These are phyloP conservation scores for Neurospora pannonica DNA, from an alignment of 495 filamentous ascomycete species.

Conservation along the genomic window DNA sequence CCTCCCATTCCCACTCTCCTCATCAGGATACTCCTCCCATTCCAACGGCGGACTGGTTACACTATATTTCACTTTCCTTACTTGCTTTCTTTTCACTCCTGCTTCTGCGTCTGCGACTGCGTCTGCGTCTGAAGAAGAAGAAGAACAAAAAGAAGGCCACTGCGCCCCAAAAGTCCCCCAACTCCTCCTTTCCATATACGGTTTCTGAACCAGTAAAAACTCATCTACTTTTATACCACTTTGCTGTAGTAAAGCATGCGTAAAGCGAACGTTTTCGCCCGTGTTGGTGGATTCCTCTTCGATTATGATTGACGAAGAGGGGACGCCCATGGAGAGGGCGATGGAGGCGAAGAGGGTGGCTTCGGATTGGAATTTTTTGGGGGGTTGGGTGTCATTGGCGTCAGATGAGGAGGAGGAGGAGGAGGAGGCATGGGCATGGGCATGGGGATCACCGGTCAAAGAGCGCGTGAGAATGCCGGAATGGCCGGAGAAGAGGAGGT, in stretches of 20 bases:
- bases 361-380: slow-evolving; percentile 13
- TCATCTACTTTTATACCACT: slow-evolving; percentile 9
- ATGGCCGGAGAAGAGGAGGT: slow-evolving; percentile 28
- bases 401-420: not conserved
- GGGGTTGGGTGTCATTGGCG: not conserved
- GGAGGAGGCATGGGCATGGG: not conserved
- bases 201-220: slow-evolving; percentile 29
- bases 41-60: slow-evolving; percentile 25
- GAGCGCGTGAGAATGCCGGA: slow-evolving; percentile 23
- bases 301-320: not conserved
- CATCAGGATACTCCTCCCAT: slow-evolving; percentile 26
- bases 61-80: slow-evolving; percentile 11
- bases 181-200: slow-evolving; percentile 33
- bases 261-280: slow-evolving; percentile 33
- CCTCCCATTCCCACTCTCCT: slow-evolving; percentile 15
- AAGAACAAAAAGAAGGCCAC: slow-evolving; percentile 13
- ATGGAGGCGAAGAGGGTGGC: slow-evolving; percentile 26
- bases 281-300: slow-evolving; percentile 29
- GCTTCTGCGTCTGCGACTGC: too few relatives aligned
- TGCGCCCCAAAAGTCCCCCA: slow-evolving; percentile 31
- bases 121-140: not conserved
- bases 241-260: slow-evolving; percentile 18
- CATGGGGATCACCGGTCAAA: slow-evolving; percentile 7
- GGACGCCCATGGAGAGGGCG: not conserved
- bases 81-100: too few relatives aligned